These are phyloP conservation scores for Colletotrichum sp. DNA, from an alignment of 2,329 filamentous ascomycete genomes.

Conservation along the genomic window DNA sequence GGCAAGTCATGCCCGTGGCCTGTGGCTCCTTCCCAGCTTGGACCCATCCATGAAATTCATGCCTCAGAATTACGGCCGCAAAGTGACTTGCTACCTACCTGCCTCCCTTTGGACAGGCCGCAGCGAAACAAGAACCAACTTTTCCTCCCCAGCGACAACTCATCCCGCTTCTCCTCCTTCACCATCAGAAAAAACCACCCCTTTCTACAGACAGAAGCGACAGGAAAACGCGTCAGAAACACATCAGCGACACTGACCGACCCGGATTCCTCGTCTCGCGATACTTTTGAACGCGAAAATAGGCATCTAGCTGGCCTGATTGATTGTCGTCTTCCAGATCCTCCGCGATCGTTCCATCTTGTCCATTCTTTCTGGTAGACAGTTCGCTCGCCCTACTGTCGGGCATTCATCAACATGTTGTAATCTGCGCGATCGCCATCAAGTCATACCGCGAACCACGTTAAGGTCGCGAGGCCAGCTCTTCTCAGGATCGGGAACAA, in stretches of 20 bases:
- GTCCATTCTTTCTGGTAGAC: conserved; percentile 15
- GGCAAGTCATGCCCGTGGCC: neutral
- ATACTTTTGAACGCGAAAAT: neutral
- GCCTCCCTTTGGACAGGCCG: conserved; percentile 11
- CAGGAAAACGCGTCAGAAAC: conserved; percentile 15
- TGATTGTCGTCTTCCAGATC: conserved; percentile 1
- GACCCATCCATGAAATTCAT: conserved; percentile 3
- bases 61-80: conserved; percentile 14
- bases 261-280: neutral
- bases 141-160: conserved; percentile 24
- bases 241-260: neutral
- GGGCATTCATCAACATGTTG: conserved; percentile 15
- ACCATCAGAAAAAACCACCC: conserved; percentile 13
- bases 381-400: neutral
- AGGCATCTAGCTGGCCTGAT: conserved; percentile 15
- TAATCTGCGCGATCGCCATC: conserved; percentile 16
- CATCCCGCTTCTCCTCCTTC: conserved; percentile 16
- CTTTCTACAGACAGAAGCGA: conserved; percentile 11
- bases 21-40: neutral
- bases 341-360: conserved; percentile 11
- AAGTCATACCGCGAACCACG: conserved; percentile 14
- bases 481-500: neutral
- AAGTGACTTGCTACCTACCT: conserved; percentile 10
- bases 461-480: conserved; percentile 16
- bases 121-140: conserved; percentile 26